Conservation (phyloP, 2,329 filamentous ascomycete species). For the Neoarthrinium moseri region DNA sequence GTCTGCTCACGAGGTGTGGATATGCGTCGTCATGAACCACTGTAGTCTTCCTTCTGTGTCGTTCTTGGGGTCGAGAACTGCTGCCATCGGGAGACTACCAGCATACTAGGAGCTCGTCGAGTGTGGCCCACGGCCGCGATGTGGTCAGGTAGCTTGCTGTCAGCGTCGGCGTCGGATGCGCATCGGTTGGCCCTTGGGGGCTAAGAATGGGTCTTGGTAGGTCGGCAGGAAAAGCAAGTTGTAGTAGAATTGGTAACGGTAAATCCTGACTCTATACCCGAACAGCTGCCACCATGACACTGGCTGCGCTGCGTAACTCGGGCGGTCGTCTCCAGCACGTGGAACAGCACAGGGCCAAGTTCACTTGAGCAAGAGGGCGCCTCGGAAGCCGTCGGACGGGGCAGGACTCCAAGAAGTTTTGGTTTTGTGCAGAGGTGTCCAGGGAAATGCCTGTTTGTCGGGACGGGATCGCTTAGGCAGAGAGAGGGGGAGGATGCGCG, state of each 20-base stretch:
- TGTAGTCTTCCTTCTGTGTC: constrained; percentile 1
- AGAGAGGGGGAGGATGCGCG: not conserved
- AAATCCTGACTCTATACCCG: too few relatives aligned
- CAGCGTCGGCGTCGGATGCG: not conserved
- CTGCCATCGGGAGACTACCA: constrained; percentile 6
- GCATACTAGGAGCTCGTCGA: constrained; percentile 6
- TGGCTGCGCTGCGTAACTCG: not conserved
- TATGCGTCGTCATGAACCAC: not conserved
- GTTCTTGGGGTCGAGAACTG: constrained; percentile 3
- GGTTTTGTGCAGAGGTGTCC: not conserved
- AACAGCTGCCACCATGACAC: too few relatives aligned
- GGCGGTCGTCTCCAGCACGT: not conserved
- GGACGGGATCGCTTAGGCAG: not conserved
- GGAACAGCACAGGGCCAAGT: not conserved
- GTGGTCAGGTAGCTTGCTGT: too few relatives aligned
- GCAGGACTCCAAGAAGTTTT: not conserved
- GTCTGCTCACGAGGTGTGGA: constrained; percentile 1
- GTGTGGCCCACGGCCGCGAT: not conserved
- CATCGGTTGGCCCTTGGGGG: too few relatives aligned
- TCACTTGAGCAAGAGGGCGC: not conserved
- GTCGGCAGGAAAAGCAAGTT: too few relatives aligned
- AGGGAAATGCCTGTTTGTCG: constrained; percentile 7
- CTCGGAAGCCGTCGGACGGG: constrained; percentile 3
- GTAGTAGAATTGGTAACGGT: too few relatives aligned
- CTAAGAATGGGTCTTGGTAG: too few relatives aligned